Evolutionary conservation across 495 filamentous ascomycete species (phyloP), one percentile per base, ranked within the genome.

Genomic region (Aspergillus sclerotioniger): DNA sequence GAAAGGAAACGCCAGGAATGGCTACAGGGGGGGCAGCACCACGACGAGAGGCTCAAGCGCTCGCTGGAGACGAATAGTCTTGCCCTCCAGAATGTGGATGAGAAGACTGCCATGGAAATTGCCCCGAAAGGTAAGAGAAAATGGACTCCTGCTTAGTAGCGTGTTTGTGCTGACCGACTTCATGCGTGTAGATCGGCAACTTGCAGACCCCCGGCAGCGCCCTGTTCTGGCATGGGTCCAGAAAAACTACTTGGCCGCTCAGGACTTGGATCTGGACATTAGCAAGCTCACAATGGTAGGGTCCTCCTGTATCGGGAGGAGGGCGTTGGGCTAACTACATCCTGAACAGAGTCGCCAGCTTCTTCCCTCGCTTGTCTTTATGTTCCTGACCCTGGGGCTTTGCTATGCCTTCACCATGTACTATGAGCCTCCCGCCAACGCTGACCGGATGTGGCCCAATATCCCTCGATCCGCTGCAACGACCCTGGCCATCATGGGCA

Each of bases 381-480:
- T 82, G 6, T 19, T 86, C 5, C 54, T 78, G 25, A 66, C 84
- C 6, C 37, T 86, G 3, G 75, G 71, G 7, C 70, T 81, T 19
- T 83, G 76, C 61, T 75, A 79, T 33, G 67, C 73, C 17, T 85
- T 86, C 57, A 81, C 85, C 15, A 60, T 75, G 29, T 76, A 78
- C 53, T 96, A 95, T 65, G 77, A 73, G 41, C 82, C 89, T 17
- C 87, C 90, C 0, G 69, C 71, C 29, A 73, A 70, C 17, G 70
- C 77, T 7, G 74, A 79, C 20, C 80, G 92, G 51, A 61, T 93
- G 47, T 92, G 81, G 67, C 90, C 90, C 0, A 84, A 88, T 61
- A 72, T 90, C 2, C 88, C 91, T 2, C 89, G 89, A 1, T 84
- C 93, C 3, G 84, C 87, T 2, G 90, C 92, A 28, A 97, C 95